phyloP scores from a whole-genome alignment of 768 basidiomycete species.

The Kwoniella shandongensis region DNA sequence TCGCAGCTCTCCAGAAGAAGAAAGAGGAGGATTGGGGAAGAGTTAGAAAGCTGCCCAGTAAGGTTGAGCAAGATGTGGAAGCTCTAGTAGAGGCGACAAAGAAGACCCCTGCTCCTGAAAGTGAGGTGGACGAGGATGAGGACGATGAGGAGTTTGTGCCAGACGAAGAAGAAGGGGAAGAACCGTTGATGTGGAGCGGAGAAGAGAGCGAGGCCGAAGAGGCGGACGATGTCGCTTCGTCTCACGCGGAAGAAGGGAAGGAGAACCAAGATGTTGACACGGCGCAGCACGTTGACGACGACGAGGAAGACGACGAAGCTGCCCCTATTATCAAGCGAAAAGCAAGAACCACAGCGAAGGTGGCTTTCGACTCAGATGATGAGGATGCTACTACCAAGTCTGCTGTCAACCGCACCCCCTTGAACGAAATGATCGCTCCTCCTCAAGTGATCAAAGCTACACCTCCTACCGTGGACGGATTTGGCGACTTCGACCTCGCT shows the following conservation, averaged over 20 bases:
- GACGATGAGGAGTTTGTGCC: conserved; percentile 28
- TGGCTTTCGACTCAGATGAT: conserved; percentile 33
- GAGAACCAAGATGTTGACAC: conserved; percentile 8
- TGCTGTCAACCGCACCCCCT: conserved; percentile 9
- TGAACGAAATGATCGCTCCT: conserved; percentile 8
- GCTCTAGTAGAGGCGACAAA: conserved; percentile 17
- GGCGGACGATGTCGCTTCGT: neutral
- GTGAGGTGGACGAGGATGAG: conserved; percentile 20
- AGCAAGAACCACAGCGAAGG: conserved; percentile 11
- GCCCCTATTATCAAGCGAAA: conserved; percentile 16
- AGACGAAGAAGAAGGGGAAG: conserved; percentile 18
- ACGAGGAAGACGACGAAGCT: conserved; percentile 23
- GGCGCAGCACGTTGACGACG: neutral
- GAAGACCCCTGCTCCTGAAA: conserved; percentile 3
- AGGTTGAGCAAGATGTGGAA: conserved; percentile 22
- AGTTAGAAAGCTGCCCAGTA: conserved; percentile 23
- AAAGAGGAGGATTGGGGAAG: conserved; percentile 37
- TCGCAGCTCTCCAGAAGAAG: conserved; percentile 6
- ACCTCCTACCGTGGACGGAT: neutral
- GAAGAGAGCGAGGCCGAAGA: conserved; percentile 20
- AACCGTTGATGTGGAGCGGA: conserved; percentile 17
- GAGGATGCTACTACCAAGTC: conserved; percentile 18
- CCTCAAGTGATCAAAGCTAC: neutral
- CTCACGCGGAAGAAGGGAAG: conserved; percentile 1
- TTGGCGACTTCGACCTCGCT: conserved; percentile 28